Conservation (phyloP, 2,329 filamentous ascomycete species). For the Fusarium sp. region DNA sequence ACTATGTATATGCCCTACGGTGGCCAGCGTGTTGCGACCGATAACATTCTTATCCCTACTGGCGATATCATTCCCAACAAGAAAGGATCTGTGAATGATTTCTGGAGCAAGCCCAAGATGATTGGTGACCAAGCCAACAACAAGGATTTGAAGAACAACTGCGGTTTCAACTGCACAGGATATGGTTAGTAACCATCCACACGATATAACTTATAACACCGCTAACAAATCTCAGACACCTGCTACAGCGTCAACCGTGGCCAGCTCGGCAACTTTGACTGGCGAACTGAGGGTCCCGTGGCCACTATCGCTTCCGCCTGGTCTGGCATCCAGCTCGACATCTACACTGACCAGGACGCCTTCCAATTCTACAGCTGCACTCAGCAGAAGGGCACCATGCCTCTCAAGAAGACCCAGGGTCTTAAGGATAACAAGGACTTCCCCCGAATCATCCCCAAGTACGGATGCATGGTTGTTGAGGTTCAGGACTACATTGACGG, state of each 20-base stretch:
- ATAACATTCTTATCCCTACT: constrained; percentile 78
- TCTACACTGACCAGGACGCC: constrained; percentile 85
- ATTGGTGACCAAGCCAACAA: constrained; percentile 75
- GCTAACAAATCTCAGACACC: constrained; percentile 57
- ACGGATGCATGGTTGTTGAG: constrained; percentile 90
- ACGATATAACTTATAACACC: neutral
- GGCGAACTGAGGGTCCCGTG: constrained; percentile 67
- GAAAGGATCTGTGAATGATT: constrained; percentile 76
- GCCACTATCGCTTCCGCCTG: constrained; percentile 75
- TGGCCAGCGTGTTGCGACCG: constrained; percentile 72
- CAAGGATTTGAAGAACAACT: constrained; percentile 74
- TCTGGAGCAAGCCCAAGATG: constrained; percentile 84
- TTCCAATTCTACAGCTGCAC: constrained; percentile 90
- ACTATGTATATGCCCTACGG: constrained; percentile 78
- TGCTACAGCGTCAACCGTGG: constrained; percentile 75
- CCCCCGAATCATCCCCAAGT: constrained; percentile 72
- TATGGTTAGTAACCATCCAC: constrained; percentile 68
- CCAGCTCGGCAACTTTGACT: constrained; percentile 66
- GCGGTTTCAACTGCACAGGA: constrained; percentile 82
- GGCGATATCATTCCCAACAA: constrained; percentile 78
- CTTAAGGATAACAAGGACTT: constrained; percentile 62
- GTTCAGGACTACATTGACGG: constrained; percentile 94
- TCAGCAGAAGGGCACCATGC: constrained; percentile 74
- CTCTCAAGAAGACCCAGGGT: constrained; percentile 77
- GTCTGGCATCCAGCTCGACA: constrained; percentile 84